Evolutionary conservation across 2,329 filamentous ascomycete species (phyloP).

Genomic region (Plectosphaerella sp.): DNA sequence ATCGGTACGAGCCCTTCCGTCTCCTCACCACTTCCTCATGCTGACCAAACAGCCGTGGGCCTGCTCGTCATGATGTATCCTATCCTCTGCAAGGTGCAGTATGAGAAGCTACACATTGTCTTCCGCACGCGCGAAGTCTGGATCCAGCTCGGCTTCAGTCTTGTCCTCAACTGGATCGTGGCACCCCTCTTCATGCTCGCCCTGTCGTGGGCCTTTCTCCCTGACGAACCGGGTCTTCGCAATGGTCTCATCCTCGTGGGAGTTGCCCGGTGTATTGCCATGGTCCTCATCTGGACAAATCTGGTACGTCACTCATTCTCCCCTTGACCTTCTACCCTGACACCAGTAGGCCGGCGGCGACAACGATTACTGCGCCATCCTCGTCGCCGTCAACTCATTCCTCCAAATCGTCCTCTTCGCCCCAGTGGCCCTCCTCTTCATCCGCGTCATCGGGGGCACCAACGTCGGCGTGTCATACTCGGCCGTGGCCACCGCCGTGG

Average conservation of each 20-base stretch:
- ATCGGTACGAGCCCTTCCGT: conserved; percentile 42
- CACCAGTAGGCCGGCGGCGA: conserved; percentile 60
- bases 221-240: conserved; percentile 43
- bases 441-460: conserved; percentile 59
- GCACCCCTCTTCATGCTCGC: conserved; percentile 76
- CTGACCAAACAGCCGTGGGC: conserved; percentile 56
- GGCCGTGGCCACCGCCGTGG: conserved; percentile 67
- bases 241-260: conserved; percentile 75
- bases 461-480: conserved; percentile 44
- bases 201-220: conserved; percentile 57
- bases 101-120: conserved; percentile 67
- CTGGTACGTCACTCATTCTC: conserved; percentile 25
- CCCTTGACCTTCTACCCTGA: background rate
- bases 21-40: background rate
- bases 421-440: conserved; percentile 64
- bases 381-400: conserved; percentile 71
- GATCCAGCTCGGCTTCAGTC: conserved; percentile 74
- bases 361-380: conserved; percentile 75
- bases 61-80: conserved; percentile 93
- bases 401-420: conserved; percentile 72
- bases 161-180: conserved; percentile 78
- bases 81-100: conserved; percentile 81
- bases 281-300: conserved; percentile 73
- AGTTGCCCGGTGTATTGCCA: conserved; percentile 80
- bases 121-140: conserved; percentile 61